Base-by-base conservation (phyloP, 2,329 filamentous ascomycete genomes). In the Rutstroemia sp. region DNA sequence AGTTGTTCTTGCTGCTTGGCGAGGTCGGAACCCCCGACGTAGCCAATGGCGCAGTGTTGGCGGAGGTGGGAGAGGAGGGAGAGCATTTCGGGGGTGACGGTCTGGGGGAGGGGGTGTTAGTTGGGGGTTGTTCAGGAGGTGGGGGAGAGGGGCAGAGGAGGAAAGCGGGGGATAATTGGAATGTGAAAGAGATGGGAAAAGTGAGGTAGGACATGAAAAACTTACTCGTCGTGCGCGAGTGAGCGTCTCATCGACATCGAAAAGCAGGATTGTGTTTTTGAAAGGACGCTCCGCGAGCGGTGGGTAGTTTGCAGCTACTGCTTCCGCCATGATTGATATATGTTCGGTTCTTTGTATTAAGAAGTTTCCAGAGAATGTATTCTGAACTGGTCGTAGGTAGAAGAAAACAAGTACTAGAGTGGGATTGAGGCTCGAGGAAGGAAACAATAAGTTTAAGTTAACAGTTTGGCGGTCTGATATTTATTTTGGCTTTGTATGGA, bases 1-100 rank as follows among this genome's bases (percentile, higher is more conserved):
- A 97, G 82, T 77, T 97, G 92, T 74, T 97, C 94, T 74, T 97
- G 90, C 75, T 97, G 94, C 79, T 99, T 97, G 71, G 73, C 76
- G 61, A 96, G 82, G 79, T 97, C 88, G 67, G 88, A 94, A 71
- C 94, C 94, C 68, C 94, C 94, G 60, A 97, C 92, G 75, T 84
- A 95, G 66, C 91, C 92, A 69, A 96, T 90, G 67, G 90, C 88
- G 69, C 88, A 87, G 73, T 94, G 91, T 71, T 94, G 81, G 64
- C 94, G 90, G 65, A 97, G 85, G 52, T 79, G 78, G 49, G 86
- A 80, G 69, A 97, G 89, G 61, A 92, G 78, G 62, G 82, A 74
- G 63, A 96, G 86, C 80, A 96, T 94, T 72, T 96, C 88, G 55
- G 88, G 85, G 39, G 84, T 83, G 65, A 83, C 89, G 58, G 70